phyloP scores from a whole-genome alignment of 176 grass and related monocot genomes.

The Eragrostis nindensis region DNA sequence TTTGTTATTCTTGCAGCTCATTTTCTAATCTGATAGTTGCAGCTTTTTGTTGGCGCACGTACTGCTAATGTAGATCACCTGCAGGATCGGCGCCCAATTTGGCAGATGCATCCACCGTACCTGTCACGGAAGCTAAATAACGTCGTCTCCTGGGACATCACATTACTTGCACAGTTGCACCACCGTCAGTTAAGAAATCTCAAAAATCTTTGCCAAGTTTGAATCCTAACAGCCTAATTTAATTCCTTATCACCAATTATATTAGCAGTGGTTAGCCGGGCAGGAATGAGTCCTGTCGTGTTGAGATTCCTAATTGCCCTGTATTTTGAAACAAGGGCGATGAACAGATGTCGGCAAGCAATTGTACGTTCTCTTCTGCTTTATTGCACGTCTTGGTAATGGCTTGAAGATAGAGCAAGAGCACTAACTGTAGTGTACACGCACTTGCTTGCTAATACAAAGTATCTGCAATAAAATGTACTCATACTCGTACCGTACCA shows the following conservation, averaged over 20 bases:
- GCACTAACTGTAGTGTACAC: neutral
- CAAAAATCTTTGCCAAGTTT: neutral
- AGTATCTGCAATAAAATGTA: constrained; percentile 20
- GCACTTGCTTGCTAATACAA: constrained; percentile 38
- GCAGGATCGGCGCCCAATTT: neutral
- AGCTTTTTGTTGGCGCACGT: neutral
- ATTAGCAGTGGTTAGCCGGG: neutral
- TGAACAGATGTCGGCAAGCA: constrained; percentile 1
- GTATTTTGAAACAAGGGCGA: neutral
- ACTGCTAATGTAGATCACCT: constrained; percentile 6
- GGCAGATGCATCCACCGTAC: constrained; percentile 31
- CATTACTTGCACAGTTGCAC: constrained; percentile 1
- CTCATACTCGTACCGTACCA: neutral
- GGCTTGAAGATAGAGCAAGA: constrained; percentile 28
- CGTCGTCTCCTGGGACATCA: constrained; percentile 27
- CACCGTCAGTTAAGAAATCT: neutral
- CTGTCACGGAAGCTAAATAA: neutral
- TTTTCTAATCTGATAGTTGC: constrained; percentile 4
- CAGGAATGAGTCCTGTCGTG: neutral
- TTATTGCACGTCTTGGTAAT: neutral
- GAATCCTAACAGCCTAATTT: neutral
- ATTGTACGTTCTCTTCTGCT: constrained; percentile 12
- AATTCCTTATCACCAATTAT: neutral
- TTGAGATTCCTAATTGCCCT: neutral
- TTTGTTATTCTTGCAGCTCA: neutral